Base-by-base conservation (phyloP, 768 basidiomycete genomes). In the Tulasnella calospora region DNA sequence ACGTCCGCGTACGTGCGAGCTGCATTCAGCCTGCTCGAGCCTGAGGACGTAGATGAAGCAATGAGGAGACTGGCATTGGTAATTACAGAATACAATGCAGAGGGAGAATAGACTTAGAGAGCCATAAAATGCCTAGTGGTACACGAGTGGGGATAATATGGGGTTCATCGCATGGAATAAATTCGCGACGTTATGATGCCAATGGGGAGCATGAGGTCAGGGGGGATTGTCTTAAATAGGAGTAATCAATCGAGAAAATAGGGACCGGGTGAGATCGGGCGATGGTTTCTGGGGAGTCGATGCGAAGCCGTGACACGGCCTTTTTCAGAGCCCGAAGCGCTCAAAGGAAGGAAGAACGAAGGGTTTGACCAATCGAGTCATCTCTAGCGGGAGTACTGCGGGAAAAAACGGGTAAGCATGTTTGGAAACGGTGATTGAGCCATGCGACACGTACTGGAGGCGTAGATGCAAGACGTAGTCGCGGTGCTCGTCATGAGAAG, bases 1-100 rank as follows among this genome's bases (percentile, higher is more conserved):
- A 89, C 87, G 82, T 91, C 92, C 9, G 86, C 90, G 33, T 94
- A 92, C 82, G 92, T 96, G 38, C 88, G 96, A 61, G 93, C 94
- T 23, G 87, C 93, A 51, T 98, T 97, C 85, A 94, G 93, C 82
- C 83, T 93, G 78, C 85, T 89, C 40, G 71, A 44, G 33, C 67
- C 67, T 21, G 69, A 78, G 17, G 35, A 78, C 17, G 78, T 74
- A 36, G 71, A 78, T 67, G 78, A 78, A 57, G 78, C 72, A 55
- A 77, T 78, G 46, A 33, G 78, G 23, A 74, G 78, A 46, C 57
- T 74, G 44, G 78, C 71, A 55, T 73, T 74, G 71, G 78, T 78
- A 12, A 70, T 78, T 41, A 78, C 36, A 71, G 76, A 78, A 30
- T 78, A 78, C 67, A 78, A 78, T 72, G 76, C 23, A 27, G 76